Base-by-base conservation (phyloP, 805 yeast species). In the Ascoidea rubescens region DNA sequence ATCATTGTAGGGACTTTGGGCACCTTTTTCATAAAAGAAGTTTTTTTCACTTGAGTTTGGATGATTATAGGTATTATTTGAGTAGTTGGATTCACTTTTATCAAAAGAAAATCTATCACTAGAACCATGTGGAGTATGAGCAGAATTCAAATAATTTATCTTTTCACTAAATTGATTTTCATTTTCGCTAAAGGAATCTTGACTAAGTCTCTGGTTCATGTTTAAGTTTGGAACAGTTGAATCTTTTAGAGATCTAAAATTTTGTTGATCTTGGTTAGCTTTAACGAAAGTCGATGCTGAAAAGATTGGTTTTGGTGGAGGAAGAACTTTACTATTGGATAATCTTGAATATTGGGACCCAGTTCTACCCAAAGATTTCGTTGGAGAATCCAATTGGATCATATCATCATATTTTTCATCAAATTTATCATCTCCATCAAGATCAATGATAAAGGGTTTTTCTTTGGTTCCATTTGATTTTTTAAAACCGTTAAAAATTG, bases 251-350 rank as follows among this genome's bases (percentile, higher is more conserved):
- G 45, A 21, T 48, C 45, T 12, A 5, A 48, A 43, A 8, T 33
- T 16, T 32, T 50, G 54, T 16, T 45, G 30, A 8, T 47, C 30
- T 31, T 60, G 62, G 51, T 70, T 67, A 2, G 84, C 84, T 50
- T 79, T 82, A 2, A 82, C 83, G 64, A 71, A 80, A 2, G 83
- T 79, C 50, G 75, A 75, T 10, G 80, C 81, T 30, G 78, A 79
- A 63, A 77, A 82, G 50, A 78, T 77, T 51, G 85, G 87, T 59
- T 75, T 78, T n/a, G 84, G 86, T 4, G 79, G 79, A 42, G 78
- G 80, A 42, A 81, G 62, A 47, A 78, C 72, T 48, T 82, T 62
- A 4, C 65, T 60, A 61, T 78, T 60, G 14, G 65, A 59, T 5
- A 67, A 57, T 5, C 63, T 60, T 37, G 63, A 58, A 28, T 55